Percentiles rank a stretch among this genome's conserved stretches.
These are phyloP conservation scores for Asterionellopsis glacialis DNA, from an alignment of 108 stramenopile genomes.

Conservation along the genomic window DNA sequence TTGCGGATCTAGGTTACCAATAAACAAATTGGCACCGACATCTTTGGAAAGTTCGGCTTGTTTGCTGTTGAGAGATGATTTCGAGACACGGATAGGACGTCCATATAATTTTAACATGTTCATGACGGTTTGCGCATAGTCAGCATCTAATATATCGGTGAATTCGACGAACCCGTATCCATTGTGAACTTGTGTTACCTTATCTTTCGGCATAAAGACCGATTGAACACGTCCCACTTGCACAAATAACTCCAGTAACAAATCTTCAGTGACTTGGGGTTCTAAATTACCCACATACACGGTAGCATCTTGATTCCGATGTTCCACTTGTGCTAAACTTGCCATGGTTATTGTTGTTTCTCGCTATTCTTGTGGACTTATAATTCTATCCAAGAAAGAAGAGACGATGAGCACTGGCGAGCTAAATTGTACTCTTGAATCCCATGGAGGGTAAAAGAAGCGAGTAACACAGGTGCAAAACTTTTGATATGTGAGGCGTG, in stretches of 20 bases:
- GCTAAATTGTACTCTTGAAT: no score
- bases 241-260: constrained; percentile 92
- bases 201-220: constrained; percentile 99
- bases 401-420: no score
- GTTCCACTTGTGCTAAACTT: constrained; percentile 88
- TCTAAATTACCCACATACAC: constrained; percentile 97
- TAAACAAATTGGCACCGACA: constrained; percentile 98
- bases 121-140: constrained; percentile 95
- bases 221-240: constrained; percentile 92
- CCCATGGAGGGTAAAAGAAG: no score
- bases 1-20: constrained; percentile 91
- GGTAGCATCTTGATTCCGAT: constrained; percentile 99
- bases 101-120: constrained; percentile 96
- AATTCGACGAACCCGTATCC: constrained; percentile 99
- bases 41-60: constrained; percentile 48
- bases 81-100: constrained; percentile 88
- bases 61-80: constrained; percentile 85
- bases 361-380: not conserved
- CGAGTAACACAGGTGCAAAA: no score
- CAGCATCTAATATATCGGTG: constrained; percentile 87
- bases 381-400: no score
- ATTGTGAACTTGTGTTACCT: constrained; percentile 77
- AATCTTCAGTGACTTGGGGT: constrained; percentile 75
- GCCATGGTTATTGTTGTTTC: constrained; percentile 61
- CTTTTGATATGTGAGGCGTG: no score